Conservation (phyloP, 1,284 basidiomycete genomes). For the Rhodotorula sp. region DNA sequence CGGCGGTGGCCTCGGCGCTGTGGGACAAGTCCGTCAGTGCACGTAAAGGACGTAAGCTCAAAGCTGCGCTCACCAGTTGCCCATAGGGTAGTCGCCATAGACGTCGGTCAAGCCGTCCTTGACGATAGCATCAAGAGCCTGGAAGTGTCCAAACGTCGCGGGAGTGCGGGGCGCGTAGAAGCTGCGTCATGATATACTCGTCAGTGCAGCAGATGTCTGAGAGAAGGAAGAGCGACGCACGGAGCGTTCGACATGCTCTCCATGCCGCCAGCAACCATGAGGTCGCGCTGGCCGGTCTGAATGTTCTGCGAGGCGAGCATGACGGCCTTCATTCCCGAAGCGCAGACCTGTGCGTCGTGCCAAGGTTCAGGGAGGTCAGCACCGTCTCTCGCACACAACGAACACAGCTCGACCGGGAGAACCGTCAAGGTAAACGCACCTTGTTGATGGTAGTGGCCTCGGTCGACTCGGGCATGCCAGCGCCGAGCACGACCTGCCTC, state of each 20-base stretch:
- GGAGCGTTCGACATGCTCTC: conserved; percentile 51
- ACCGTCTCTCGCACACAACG: background rate
- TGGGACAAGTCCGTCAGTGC: background rate
- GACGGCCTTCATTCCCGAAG: conserved; percentile 54
- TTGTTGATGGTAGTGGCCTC: conserved; percentile 97
- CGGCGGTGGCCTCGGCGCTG: conserved; percentile 51
- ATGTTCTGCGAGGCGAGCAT: conserved; percentile 53
- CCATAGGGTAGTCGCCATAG: conserved; percentile 68
- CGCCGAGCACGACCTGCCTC: conserved; percentile 68
- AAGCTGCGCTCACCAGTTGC: conserved; percentile 57
- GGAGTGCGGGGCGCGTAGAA: conserved; percentile 88
- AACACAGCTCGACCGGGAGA: background rate
- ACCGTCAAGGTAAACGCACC: conserved; percentile 46
- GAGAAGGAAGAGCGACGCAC: conserved; percentile 24
- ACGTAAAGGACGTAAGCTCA: no score
- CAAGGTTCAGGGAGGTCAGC: background rate
- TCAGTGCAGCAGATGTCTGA: conserved; percentile 2
- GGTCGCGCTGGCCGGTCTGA: conserved; percentile 50
- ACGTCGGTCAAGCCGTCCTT: conserved; percentile 93
- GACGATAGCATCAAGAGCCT: conserved; percentile 82
- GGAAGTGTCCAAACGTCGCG: conserved; percentile 85
- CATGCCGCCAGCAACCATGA: conserved; percentile 55
- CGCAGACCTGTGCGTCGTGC: conserved; percentile 48
- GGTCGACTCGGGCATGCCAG: conserved; percentile 76
- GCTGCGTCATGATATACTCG: conserved; percentile 53